Conservation (phyloP, 1,284 basidiomycete species). For the Pulchroboletus neoregius region DNA sequence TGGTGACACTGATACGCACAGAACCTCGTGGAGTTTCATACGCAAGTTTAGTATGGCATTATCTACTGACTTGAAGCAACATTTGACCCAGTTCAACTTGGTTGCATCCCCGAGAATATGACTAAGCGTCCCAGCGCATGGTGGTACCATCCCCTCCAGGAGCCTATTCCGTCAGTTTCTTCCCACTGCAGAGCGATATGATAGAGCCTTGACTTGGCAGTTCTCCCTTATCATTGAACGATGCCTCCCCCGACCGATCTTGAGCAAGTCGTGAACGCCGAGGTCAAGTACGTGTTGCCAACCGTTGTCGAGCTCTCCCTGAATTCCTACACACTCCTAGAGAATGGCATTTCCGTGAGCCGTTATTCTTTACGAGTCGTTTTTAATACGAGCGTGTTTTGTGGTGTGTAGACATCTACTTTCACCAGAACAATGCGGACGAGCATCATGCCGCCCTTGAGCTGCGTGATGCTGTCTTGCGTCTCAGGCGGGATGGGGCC, state of each 20-base stretch:
- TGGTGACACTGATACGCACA: no score
- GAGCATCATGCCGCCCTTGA: constrained; percentile 63
- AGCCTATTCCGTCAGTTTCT: no score
- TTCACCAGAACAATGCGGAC: constrained; percentile 60
- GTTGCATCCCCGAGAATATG: no score
- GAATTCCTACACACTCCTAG: constrained; percentile 32
- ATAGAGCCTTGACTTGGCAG: no score
- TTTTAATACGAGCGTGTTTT: not conserved
- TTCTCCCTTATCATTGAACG: not conserved
- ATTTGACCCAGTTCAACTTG: no score
- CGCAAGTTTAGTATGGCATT: no score
- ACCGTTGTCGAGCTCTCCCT: not conserved
- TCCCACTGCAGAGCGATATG: no score
- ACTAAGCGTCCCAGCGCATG: no score
- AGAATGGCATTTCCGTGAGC: constrained; percentile 76
- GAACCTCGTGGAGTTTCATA: no score
- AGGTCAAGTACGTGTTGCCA: constrained; percentile 53
- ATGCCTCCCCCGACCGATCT: constrained; percentile 49
- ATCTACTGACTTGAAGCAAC: no score
- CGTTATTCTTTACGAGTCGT: not conserved
- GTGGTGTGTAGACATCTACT: constrained; percentile 60
- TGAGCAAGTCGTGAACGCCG: constrained; percentile 54
- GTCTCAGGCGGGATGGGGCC: constrained; percentile 65
- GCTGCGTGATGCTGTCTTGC: constrained; percentile 64
- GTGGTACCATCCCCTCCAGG: no score